A percentile compares a stretch with the other conserved stretches of the same genome.
phyloP scores from a whole-genome alignment of 129 eudicot genomes.

The Apium graveolens region DNA sequence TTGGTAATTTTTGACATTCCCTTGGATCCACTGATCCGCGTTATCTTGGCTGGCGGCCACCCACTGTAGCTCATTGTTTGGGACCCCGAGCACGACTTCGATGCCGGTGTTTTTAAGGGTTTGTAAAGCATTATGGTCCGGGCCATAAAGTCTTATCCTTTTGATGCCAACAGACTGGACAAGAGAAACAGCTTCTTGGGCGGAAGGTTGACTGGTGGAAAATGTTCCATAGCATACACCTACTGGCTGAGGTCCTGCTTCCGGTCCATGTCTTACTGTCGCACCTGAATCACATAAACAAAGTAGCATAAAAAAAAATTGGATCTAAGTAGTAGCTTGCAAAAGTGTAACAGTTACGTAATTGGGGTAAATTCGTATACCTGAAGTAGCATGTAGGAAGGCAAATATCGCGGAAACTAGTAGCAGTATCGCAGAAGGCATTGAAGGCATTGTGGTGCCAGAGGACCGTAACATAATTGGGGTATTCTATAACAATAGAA shows the following conservation, averaged over 20 bases:
- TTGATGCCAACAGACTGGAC: not conserved
- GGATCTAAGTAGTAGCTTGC: not conserved
- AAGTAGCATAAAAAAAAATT: not conserved
- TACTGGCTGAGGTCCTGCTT: not conserved
- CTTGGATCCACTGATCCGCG: constrained; percentile 45
- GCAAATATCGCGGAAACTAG: not conserved
- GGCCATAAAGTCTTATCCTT: constrained; percentile 5
- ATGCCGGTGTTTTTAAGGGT: constrained; percentile 50
- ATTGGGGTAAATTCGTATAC: not conserved
- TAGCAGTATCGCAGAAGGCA: not conserved
- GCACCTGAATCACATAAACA: not conserved
- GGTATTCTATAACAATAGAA: not conserved
- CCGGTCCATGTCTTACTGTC: not conserved
- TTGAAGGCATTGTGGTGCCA: not conserved
- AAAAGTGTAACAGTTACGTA: not conserved
- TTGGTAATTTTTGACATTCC: constrained; percentile 29
- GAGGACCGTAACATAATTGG: not conserved
- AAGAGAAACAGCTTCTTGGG: not conserved
- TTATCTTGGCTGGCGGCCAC: constrained; percentile 21
- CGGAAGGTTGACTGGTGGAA: not conserved
- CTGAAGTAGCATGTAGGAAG: not conserved
- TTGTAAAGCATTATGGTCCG: constrained; percentile 14
- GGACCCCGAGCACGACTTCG: constrained; percentile 40
- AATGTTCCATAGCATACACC: not conserved
- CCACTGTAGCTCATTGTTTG: constrained; percentile 19